A percentile compares a stretch with the other conserved stretches of the same genome.
Conservation (phyloP, 768 basidiomycete species). For the Calvatia gigantea region DNA sequence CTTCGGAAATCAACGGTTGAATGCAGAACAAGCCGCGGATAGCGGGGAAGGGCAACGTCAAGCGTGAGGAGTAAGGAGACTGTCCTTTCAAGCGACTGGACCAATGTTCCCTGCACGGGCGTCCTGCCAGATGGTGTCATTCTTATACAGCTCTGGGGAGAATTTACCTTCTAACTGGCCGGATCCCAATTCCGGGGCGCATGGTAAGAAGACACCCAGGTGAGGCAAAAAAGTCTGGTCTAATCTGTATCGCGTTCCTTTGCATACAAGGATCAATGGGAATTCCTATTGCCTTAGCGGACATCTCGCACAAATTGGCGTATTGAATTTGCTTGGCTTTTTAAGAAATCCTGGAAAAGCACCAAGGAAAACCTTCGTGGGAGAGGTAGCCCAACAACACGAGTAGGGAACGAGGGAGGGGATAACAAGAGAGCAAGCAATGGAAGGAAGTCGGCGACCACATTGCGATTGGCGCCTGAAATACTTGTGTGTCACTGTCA, state of each 20-base stretch:
- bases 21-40: too few relatives aligned
- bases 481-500: neutral
- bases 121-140: neutral
- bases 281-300: too few relatives aligned
- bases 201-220: neutral
- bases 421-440: constrained; percentile 7
- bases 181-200: neutral
- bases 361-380: neutral
- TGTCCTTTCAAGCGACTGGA: too few relatives aligned
- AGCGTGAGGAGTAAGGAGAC: too few relatives aligned
- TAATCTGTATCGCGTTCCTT: too few relatives aligned
- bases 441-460: neutral
- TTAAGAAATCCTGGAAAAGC: too few relatives aligned
- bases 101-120: too few relatives aligned
- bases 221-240: neutral
- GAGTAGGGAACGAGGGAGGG: neutral
- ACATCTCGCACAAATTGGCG: too few relatives aligned
- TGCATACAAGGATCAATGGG: too few relatives aligned
- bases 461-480: neutral
- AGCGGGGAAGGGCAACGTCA: neutral
- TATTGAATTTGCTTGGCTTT: too few relatives aligned
- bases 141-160: constrained; percentile 1
- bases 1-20: neutral
- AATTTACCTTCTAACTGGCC: neutral
- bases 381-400: neutral